Base-by-base conservation (phyloP, 139 green algal genomes). In the Pseudopediastrum boryanum region DNA sequence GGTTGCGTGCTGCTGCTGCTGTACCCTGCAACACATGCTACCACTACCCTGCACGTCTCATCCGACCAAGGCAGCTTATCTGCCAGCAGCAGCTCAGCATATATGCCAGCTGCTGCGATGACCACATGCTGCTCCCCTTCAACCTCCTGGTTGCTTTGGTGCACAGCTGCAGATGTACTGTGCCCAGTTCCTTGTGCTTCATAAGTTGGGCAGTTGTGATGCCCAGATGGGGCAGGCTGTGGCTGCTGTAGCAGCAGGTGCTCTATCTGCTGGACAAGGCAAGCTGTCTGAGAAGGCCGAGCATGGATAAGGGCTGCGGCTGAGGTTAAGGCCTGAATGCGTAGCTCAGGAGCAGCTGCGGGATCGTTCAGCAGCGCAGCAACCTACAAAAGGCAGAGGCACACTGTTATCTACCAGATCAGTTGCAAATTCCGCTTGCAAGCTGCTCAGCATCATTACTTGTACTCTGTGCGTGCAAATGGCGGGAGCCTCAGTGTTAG, bases 341-440 rank as follows among this genome's bases (percentile, higher is more conserved):
- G 71, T 29, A 78, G 54, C 8, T 38, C 54, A 38, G 71, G 1
- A 4, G 71, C 39, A 1, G 71, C 69, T 27, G 35, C 46, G 13
- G 71, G 10, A 23, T 69, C 54, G 39, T 39, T 16, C n/a, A 78
- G 71, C n/a, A 78, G 27, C 9, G 52, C 52, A 70, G 25, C 38
- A 19, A 78, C 41, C 10, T 78, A 56, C 27, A 61, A 41, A 4
- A 16, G 33, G 0, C 39, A 31, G 38, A 69, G 52, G 27, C 33
- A 9, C 31, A 6, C 12, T 12, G 29, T 70, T 21, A 51, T 35
- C 44, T 70, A 41, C 71, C 68, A 56, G 39, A 78, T 41, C n/a
- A 56, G 71, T 41, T 78, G 54, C 54, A 78, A 16, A 29, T n/a
- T n/a, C n/a, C n/a, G 71, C 71, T 43, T 61, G 54, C 29, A 78